phyloP scores from a whole-genome alignment of 305 asterid species.

The Withania somnifera region DNA sequence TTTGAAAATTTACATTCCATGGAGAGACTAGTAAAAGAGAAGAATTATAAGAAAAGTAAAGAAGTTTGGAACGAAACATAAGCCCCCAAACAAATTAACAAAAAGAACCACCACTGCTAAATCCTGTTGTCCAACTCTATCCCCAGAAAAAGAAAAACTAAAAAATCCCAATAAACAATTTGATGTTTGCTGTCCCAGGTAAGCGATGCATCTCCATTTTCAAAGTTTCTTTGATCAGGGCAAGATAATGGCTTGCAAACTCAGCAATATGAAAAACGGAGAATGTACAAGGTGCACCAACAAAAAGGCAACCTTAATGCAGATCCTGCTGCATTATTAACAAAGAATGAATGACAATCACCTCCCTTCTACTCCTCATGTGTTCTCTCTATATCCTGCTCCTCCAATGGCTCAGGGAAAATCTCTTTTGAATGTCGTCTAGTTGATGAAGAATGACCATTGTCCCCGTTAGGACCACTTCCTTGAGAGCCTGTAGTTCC shows the following conservation, averaged over 20 bases:
- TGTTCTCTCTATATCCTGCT: constrained; percentile 2
- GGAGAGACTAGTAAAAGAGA: constrained; percentile 1
- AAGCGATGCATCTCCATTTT: not conserved
- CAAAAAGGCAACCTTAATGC: not conserved
- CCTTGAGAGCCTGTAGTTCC: constrained; percentile 64
- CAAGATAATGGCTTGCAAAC: constrained; percentile 8
- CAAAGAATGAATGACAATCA: constrained; percentile 7
- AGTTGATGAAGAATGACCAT: constrained; percentile 52
- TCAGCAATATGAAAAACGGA: constrained; percentile 8
- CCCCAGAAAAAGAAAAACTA: not conserved
- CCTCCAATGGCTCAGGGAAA: constrained; percentile 19
- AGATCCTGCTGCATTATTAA: constrained; percentile 5
- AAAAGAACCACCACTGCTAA: constrained; percentile 9
- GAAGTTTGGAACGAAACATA: constrained; percentile 3
- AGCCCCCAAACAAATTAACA: constrained; percentile 8
- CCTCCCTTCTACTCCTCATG: not conserved
- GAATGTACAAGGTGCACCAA: constrained; percentile 5
- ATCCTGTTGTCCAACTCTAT: constrained; percentile 5
- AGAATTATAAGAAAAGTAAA: not conserved
- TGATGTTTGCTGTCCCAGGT: constrained; percentile 5
- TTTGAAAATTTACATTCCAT: constrained; percentile 24
- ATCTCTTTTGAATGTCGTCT: constrained; percentile 17
- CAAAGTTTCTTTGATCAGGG: not conserved
- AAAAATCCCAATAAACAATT: constrained; percentile 8
- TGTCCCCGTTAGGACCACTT: constrained; percentile 43